These are phyloP conservation scores for Mycena floridula DNA, from an alignment of 768 basidiomycete genomes.

Conservation along the genomic window DNA sequence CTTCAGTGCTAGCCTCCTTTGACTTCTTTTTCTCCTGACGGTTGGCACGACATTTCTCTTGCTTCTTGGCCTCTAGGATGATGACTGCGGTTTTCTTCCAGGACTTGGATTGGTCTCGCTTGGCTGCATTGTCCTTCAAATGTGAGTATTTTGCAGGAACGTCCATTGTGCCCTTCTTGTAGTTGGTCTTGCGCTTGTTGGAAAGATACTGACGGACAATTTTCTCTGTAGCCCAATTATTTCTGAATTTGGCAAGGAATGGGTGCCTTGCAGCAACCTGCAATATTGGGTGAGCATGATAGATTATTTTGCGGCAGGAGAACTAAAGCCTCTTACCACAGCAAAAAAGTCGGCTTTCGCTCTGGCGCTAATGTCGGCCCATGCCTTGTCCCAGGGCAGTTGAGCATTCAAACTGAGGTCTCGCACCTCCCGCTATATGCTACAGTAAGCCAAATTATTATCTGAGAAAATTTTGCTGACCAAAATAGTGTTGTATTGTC, in stretches of 20 bases:
- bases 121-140: conserved; percentile 9
- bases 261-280: conserved; percentile 6
- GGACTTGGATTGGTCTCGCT: conserved; percentile 5
- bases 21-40: not conserved
- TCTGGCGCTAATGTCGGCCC: conserved; percentile 5
- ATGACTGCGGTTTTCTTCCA: not conserved
- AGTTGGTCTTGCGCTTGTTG: conserved; percentile 6
- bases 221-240: conserved; percentile 13
- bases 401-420: conserved; percentile 6
- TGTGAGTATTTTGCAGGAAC: conserved; percentile 7
- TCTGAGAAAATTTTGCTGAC: no score
- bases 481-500: no score
- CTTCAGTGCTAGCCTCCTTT: not conserved
- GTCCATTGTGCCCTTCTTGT: conserved; percentile 2
- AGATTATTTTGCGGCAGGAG: not conserved
- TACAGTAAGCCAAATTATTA: no score
- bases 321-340: not conserved
- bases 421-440: conserved; percentile 5
- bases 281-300: not conserved
- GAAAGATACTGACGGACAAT: conserved; percentile 7
- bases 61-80: not conserved
- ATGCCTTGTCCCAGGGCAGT: conserved; percentile 8
- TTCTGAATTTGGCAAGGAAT: conserved; percentile 4
- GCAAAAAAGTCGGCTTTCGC: conserved; percentile 6
- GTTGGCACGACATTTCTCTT: not conserved